Conservation (phyloP, 2,329 filamentous ascomycete species). For the Phaeosphaeria sp. region DNA sequence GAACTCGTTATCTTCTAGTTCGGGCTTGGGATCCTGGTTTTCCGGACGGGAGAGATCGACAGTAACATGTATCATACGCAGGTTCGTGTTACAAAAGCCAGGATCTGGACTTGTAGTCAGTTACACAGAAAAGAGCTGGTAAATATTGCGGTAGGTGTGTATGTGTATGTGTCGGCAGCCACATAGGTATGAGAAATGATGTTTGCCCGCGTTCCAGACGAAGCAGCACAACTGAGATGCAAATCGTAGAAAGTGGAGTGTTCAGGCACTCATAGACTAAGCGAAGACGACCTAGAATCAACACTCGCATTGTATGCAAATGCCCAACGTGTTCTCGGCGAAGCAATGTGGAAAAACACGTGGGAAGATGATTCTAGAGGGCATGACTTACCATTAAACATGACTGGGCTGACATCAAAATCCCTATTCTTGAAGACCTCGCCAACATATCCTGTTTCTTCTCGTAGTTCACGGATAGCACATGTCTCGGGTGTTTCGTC, state of each 20-base stretch:
- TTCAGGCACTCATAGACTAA: too few species aligned
- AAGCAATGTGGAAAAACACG: too few species aligned
- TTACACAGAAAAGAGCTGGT: not conserved
- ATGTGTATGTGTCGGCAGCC: too few species aligned
- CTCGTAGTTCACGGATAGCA: conserved; percentile 66
- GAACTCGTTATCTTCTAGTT: conserved; percentile 81
- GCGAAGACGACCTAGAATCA: too few species aligned
- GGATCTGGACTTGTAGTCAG: conserved; percentile 35
- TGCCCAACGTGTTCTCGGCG: too few species aligned
- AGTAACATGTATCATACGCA: conserved; percentile 72
- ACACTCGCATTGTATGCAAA: too few species aligned
- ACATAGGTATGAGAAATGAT: too few species aligned
- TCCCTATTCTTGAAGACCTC: conserved; percentile 36
- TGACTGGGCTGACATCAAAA: conserved; percentile 48
- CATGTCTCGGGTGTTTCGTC: conserved; percentile 64
- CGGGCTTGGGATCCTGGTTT: conserved; percentile 71
- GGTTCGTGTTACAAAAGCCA: conserved; percentile 52
- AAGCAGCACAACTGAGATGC: too few species aligned
- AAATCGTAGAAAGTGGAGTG: too few species aligned
- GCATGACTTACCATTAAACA: conserved; percentile 50
- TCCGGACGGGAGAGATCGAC: conserved; percentile 73
- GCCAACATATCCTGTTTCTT: conserved; percentile 70
- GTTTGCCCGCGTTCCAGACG: too few species aligned
- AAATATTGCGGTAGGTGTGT: too few species aligned
- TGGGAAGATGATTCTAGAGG: not conserved